phyloP scores from a whole-genome alignment of 1,139 yeast genomes.

The Nakaseomyces sp. region DNA sequence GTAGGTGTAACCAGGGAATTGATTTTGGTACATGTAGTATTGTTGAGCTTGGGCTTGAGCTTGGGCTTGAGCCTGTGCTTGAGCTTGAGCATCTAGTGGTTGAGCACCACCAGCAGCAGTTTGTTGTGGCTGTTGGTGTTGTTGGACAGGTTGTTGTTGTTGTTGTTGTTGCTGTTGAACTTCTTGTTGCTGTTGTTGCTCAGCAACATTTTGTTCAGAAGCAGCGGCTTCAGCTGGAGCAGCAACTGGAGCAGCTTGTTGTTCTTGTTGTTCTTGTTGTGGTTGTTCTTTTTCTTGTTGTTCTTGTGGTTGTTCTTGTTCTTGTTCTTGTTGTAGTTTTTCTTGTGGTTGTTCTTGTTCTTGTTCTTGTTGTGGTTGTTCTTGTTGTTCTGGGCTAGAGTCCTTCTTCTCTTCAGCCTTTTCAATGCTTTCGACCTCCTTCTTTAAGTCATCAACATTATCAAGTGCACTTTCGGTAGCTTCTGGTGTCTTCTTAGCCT shows the following conservation, averaged over 20 bases:
- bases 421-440: slow-evolving; percentile 7
- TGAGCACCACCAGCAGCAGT: slow-evolving; percentile 17
- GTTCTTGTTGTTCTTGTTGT: slow-evolving; percentile 5
- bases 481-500: slow-evolving; percentile 5
- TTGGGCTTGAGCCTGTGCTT: slow-evolving; percentile 14
- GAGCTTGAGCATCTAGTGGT: slow-evolving; percentile 18
- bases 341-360: slow-evolving; percentile 4
- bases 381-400: background rate
- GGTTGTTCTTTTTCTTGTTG: slow-evolving; percentile 13
- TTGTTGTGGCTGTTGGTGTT: slow-evolving; percentile 10
- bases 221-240: slow-evolving; percentile 6
- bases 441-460: slow-evolving; percentile 10
- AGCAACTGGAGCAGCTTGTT: slow-evolving; percentile 9
- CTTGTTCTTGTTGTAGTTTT: too few species aligned
- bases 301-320: slow-evolving; percentile 10
- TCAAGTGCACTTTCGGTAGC: slow-evolving; percentile 5
- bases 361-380: background rate
- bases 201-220: slow-evolving; percentile 7
- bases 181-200: slow-evolving; percentile 6
- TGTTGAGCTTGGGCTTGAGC: slow-evolving; percentile 27
- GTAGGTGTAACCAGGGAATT: slow-evolving; percentile 33
- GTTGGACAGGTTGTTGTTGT: slow-evolving; percentile 9
- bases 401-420: slow-evolving; percentile 7
- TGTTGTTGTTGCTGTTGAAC: slow-evolving; percentile 10
- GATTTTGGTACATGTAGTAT: slow-evolving; percentile 31